Evolutionary conservation across 306 rosid species (phyloP).

Genomic region (Carpinus fangiana): DNA sequence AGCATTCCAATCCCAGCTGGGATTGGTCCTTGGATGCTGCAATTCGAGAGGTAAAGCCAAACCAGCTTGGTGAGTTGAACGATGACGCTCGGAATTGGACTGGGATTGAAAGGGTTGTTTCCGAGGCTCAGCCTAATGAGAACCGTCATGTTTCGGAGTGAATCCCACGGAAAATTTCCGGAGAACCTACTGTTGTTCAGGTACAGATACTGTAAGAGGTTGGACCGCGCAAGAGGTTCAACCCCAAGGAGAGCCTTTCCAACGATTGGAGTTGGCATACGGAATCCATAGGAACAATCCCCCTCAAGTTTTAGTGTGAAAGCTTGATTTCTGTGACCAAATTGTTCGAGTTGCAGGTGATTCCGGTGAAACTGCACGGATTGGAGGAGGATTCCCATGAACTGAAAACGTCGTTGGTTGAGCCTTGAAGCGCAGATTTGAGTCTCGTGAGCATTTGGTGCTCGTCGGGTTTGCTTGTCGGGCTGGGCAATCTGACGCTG

Average conservation of each 20-base stretch:
- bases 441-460: conserved; percentile 50
- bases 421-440: conserved; percentile 38
- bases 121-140: too few relatives aligned
- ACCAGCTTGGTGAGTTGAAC: background rate
- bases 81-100: conserved; percentile 54
- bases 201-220: conserved; percentile 50
- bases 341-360: conserved; percentile 43
- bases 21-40: too few relatives aligned
- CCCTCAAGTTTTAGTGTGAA: conserved; percentile 42
- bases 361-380: conserved; percentile 55
- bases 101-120: background rate
- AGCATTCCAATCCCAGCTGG: conserved; percentile 58
- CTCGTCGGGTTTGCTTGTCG: too few relatives aligned
- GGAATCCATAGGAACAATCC: conserved; percentile 56
- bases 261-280: conserved; percentile 62
- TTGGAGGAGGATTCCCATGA: conserved; percentile 45
- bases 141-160: conserved; percentile 19
- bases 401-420: conserved; percentile 28
- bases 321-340: conserved; percentile 59
- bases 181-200: conserved; percentile 65
- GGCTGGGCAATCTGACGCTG: too few relatives aligned
- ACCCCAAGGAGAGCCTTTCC: conserved; percentile 59
- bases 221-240: conserved; percentile 48
- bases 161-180: conserved; percentile 76
- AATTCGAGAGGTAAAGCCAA: too few relatives aligned